phyloP scores from a whole-genome alignment of 768 basidiomycete genomes.

The Fomitopsis serialis region DNA sequence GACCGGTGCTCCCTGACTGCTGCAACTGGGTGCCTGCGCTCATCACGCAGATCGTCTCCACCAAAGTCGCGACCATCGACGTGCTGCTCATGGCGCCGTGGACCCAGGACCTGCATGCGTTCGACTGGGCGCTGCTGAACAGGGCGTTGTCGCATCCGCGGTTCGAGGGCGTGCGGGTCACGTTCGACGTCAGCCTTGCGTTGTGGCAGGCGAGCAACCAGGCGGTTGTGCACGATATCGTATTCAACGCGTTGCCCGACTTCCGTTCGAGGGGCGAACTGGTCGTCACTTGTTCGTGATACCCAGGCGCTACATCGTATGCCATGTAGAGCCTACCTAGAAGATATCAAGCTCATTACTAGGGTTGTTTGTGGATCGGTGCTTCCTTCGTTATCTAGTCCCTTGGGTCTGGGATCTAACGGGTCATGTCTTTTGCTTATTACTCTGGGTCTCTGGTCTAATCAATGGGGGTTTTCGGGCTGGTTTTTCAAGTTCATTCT shows the following conservation, averaged over 20 bases:
- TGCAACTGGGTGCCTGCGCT: conserved; percentile 5
- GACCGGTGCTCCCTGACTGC: conserved; percentile 10
- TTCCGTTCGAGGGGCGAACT: conserved; percentile 6
- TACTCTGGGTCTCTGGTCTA: too few relatives aligned
- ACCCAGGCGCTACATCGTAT: too few relatives aligned
- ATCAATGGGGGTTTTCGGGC: too few relatives aligned
- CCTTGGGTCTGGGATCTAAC: too few relatives aligned
- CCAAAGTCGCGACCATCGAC: conserved; percentile 7
- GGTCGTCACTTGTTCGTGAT: conserved; percentile 3
- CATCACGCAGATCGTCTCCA: conserved; percentile 1
- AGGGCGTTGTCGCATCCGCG: background rate
- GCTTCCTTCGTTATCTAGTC: too few relatives aligned
- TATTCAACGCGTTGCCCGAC: conserved; percentile 6
- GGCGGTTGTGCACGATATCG: conserved; percentile 1
- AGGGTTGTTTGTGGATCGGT: too few relatives aligned
- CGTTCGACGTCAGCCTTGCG: conserved; percentile 11
- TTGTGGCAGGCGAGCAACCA: conserved; percentile 9
- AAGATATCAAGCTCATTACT: too few relatives aligned
- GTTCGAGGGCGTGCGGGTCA: conserved; percentile 1
- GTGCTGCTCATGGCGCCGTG: conserved; percentile 9
- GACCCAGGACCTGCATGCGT: conserved; percentile 1
- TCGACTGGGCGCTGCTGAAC: conserved; percentile 10
- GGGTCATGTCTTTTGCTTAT: too few relatives aligned
- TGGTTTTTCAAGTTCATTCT: too few relatives aligned
- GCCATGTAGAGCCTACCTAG: too few relatives aligned